Conservation (phyloP, 2,329 filamentous ascomycete genomes). For the Gaeumannomyces sp. region DNA sequence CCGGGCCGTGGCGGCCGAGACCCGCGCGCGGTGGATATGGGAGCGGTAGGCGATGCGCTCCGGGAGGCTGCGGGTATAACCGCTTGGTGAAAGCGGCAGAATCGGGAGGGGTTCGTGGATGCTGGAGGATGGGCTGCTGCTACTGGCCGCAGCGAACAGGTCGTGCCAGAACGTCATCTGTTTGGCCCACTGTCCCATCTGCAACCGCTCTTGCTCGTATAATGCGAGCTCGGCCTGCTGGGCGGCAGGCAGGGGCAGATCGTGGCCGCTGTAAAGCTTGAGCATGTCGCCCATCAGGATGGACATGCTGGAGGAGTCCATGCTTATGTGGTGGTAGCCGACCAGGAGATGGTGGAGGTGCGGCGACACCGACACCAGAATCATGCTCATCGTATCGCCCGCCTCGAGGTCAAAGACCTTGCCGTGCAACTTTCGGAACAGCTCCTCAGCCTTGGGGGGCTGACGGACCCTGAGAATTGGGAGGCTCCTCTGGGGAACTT, state of each 20-base stretch:
- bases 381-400: background rate
- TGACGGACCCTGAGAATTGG: background rate
- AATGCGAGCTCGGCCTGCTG: background rate
- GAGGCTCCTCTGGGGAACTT: too few species aligned
- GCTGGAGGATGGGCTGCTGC: background rate
- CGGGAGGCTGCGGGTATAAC: background rate
- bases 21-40: background rate
- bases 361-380: background rate
- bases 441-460: background rate
- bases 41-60: background rate
- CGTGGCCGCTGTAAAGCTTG: background rate
- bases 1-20: background rate
- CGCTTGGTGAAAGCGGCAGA: background rate
- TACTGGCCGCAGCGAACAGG: background rate
- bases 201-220: background rate
- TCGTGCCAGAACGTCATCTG: background rate
- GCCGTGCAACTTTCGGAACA: background rate
- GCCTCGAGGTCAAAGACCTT: background rate
- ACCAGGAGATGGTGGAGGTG: slow-evolving; percentile 2
- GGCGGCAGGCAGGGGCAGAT: background rate
- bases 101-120: background rate
- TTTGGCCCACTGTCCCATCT: background rate
- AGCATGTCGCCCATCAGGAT: background rate
- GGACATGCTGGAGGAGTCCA: slow-evolving; percentile 3
- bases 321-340: slow-evolving; percentile 7